Percentiles rank a stretch among this genome's conserved stretches.
phyloP scores from a whole-genome alignment of 495 filamentous ascomycete species.

The Penicillium crystallinum region DNA sequence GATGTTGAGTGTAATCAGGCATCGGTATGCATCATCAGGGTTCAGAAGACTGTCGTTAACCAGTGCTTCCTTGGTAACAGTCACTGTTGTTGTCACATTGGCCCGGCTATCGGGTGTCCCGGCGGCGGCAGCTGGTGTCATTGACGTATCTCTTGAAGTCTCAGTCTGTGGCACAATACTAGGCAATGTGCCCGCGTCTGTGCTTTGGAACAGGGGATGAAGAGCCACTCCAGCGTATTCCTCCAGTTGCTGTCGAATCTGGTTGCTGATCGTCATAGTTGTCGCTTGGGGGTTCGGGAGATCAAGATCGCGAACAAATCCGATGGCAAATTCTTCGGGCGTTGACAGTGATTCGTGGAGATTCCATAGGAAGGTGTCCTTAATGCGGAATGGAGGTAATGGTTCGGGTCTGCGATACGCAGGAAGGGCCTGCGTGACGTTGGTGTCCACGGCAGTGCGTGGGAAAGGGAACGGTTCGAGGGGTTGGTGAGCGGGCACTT shows the following conservation, averaged over 20 bases:
- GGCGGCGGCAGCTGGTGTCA: conserved; percentile 44
- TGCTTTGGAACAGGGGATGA: conserved; percentile 78
- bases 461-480: conserved; percentile 65
- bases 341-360: conserved; percentile 91
- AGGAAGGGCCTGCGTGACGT: conserved; percentile 59
- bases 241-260: conserved; percentile 91
- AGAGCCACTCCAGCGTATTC: conserved; percentile 93
- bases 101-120: conserved; percentile 44
- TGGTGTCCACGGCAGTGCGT: conserved; percentile 53
- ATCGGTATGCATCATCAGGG: conserved; percentile 87
- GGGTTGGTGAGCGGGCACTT: conserved; percentile 75
- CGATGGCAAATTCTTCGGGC: conserved; percentile 87
- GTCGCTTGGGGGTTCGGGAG: conserved; percentile 66
- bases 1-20: conserved; percentile 85
- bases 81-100: conserved; percentile 26
- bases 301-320: conserved; percentile 91
- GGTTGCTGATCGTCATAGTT: conserved; percentile 76
- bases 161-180: conserved; percentile 31
- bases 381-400: conserved; percentile 76
- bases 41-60: conserved; percentile 58
- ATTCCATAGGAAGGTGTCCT: conserved; percentile 96
- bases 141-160: conserved; percentile 46
- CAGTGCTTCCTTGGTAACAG: conserved; percentile 38
- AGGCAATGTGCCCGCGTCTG: conserved; percentile 38
- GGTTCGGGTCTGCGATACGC: conserved; percentile 73